Evolutionary conservation across 1,284 basidiomycete genomes (phyloP), one percentile per base, ranked within the genome.

Genomic region (Fomitopsis betulina): DNA sequence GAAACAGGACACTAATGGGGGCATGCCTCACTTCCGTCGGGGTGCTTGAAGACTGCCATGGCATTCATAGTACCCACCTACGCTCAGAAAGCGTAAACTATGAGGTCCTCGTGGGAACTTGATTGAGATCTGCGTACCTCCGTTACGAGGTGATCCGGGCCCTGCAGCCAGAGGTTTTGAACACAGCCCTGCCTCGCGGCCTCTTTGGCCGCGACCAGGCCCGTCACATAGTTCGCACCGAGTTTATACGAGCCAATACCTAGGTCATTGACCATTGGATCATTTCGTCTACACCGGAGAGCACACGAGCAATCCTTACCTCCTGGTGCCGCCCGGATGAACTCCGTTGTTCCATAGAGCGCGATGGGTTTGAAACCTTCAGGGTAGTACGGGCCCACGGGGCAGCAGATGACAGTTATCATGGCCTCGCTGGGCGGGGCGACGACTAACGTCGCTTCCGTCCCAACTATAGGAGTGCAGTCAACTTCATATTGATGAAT

Each of bases 51-150:
- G 0, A 89, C 94, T 47, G 93, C 84, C 62, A 98, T 97, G 68
- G 96, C 77, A 76, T 99, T 99, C 97, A 99, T 98, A 1, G 94
- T 96, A 30, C 96, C 96, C 35, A 94, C 91, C 83, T 85, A 61
- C 25, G 25, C 21, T 15, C 0, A 5, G 32, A n/a, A 50, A 5
- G 9, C 27, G n/a, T 32, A 9, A n/a, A n/a, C 40, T 19, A 15
- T 25, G 8, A 47, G 23, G 13, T 25, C 3, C 13, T 30, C 10
- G 23, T 27, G 2, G 3, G 21, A 9, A 51, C 23, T 3, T 40
- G 13, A 10, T 3, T 21, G 33, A 42, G 17, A 25, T 23, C 51
- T 4, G 60, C 61, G 35, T 53, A 81, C 82, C 76, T 93, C 95
- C 0, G 94, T 96, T 54, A 96, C 75, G 68, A 88, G 77, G 69